These are phyloP conservation scores for Xerocomus brunneocitrinus DNA, from an alignment of 768 basidiomycete species.

Conservation along the genomic window DNA sequence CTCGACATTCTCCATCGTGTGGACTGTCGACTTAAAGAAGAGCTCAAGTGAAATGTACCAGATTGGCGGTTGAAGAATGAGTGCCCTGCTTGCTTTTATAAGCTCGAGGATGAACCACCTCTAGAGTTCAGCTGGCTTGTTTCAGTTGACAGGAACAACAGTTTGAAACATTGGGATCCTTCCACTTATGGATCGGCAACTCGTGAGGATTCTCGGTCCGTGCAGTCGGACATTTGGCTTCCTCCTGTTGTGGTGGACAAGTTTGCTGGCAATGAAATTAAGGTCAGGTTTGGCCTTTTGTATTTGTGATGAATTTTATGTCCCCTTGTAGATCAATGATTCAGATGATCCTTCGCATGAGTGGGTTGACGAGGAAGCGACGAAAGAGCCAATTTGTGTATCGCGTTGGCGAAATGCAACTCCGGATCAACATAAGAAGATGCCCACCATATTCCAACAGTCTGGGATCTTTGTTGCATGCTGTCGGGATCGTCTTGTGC, in stretches of 20 bases:
- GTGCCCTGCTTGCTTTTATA: constrained; percentile 12
- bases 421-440: not conserved
- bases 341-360: not conserved
- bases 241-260: not conserved
- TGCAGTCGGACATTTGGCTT: not conserved
- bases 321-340: not conserved
- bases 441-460: constrained; percentile 3
- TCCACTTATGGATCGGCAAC: not conserved
- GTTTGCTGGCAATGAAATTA: not conserved
- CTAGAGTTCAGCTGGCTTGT: not conserved
- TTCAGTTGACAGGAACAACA: constrained; percentile 12
- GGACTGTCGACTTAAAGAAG: not conserved
- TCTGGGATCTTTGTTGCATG: constrained; percentile 4
- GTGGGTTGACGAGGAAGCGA: not conserved
- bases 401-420: constrained; percentile 7
- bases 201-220: not conserved
- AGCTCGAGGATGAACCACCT: not conserved
- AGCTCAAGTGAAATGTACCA: not conserved
- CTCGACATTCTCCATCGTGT: constrained; percentile 9
- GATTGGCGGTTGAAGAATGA: constrained; percentile 8
- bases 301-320: too few relatives aligned
- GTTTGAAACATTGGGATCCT: not conserved
- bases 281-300: too few relatives aligned
- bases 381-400: not conserved
- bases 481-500: constrained; percentile 5